Evolutionary conservation across 192 early-diverging fungal species (phyloP).

Genomic region (Entomortierella parvispora): DNA sequence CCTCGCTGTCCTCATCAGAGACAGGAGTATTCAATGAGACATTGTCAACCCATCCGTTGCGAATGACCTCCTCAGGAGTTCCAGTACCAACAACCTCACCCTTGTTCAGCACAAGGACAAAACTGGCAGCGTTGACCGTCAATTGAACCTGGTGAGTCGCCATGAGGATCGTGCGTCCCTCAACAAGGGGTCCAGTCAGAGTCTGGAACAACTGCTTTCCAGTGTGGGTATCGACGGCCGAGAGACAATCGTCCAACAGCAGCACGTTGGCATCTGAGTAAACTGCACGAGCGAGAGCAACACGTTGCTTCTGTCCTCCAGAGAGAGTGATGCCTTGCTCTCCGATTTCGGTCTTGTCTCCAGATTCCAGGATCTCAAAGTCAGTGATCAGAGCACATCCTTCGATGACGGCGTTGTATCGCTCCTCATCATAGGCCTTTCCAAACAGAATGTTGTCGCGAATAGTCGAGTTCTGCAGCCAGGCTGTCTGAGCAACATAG

Average conservation of each 20-base stretch:
- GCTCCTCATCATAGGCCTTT: constrained; percentile 69
- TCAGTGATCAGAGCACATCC: constrained; percentile 90
- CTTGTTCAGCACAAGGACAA: constrained; percentile 68
- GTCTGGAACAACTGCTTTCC: constrained; percentile 86
- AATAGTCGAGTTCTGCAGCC: constrained; percentile 79
- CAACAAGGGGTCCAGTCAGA: constrained; percentile 77
- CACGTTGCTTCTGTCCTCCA: constrained; percentile 90
- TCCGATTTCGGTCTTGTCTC: constrained; percentile 94
- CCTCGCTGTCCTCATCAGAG: constrained; percentile 38
- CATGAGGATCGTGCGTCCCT: constrained; percentile 81
- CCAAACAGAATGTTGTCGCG: constrained; percentile 89
- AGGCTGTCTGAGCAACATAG: constrained; percentile 82
- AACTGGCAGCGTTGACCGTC: constrained; percentile 64
- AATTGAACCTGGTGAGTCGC: constrained; percentile 89
- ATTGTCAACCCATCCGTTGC: constrained; percentile 58
- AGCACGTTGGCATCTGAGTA: constrained; percentile 75
- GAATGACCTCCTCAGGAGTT: constrained; percentile 55
- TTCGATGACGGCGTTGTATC: constrained; percentile 84
- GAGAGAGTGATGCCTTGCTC: constrained; percentile 87
- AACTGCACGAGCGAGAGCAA: constrained; percentile 86
- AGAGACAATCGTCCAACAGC: constrained; percentile 89
- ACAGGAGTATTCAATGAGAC: constrained; percentile 4
- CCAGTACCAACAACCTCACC: constrained; percentile 69
- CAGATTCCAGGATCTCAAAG: constrained; percentile 82
- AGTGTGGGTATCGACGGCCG: constrained; percentile 96